These are phyloP conservation scores for Anisodus acutangulus DNA, from an alignment of 257 asterid genomes.

Conservation along the genomic window DNA sequence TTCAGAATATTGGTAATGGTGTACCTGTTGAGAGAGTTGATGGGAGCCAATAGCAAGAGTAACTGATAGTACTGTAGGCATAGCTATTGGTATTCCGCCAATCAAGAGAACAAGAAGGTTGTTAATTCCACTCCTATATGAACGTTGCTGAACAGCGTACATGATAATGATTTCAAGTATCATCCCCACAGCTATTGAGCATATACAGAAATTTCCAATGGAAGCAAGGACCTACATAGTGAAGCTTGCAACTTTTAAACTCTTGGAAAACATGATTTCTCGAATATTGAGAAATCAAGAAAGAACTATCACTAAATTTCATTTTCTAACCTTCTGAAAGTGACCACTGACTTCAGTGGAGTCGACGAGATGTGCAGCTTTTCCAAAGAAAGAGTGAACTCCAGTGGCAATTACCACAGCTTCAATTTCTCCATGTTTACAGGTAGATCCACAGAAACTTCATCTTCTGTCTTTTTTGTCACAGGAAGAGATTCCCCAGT, in stretches of 20 bases:
- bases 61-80: slow-evolving; percentile 41
- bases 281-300: not conserved
- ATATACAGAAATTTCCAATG: slow-evolving; percentile 43
- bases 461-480: slow-evolving; percentile 33
- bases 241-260: not conserved
- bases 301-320: not conserved
- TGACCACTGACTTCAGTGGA: slow-evolving; percentile 40
- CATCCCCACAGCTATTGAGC: slow-evolving; percentile 43
- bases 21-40: slow-evolving; percentile 41
- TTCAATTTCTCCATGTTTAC: slow-evolving; percentile 44
- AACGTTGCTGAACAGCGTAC: slow-evolving; percentile 39
- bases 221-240: slow-evolving; percentile 40
- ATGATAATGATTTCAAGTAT: slow-evolving; percentile 40
- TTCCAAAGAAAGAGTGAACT: slow-evolving; percentile 39
- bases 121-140: slow-evolving; percentile 38
- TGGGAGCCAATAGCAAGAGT: slow-evolving; percentile 44
- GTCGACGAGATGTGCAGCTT: slow-evolving; percentile 43
- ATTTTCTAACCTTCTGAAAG: slow-evolving; percentile 35
- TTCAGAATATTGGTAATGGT: not conserved
- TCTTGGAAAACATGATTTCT: not conserved
- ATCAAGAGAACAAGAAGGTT: slow-evolving; percentile 44
- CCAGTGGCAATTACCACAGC: slow-evolving; percentile 42
- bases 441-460: slow-evolving; percentile 44
- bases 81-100: slow-evolving; percentile 43
- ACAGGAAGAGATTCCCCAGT: too few species aligned